Percentiles rank a stretch among this genome's conserved stretches.
Conservation (phyloP, 2,329 filamentous ascomycete species). For the Nothophoma quercina region DNA sequence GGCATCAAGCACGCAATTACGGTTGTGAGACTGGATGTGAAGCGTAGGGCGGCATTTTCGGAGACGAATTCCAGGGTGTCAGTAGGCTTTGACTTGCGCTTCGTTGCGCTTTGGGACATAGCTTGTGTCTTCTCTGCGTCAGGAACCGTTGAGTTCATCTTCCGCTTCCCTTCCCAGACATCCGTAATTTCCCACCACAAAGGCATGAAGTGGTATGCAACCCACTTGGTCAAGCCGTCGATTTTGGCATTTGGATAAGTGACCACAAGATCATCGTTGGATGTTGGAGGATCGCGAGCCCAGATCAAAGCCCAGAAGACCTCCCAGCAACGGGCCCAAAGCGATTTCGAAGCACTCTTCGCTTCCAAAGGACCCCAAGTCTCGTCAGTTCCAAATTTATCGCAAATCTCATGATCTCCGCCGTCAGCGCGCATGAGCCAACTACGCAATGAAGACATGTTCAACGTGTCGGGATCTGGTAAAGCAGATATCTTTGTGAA, state of each 20-base stretch:
- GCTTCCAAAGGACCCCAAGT: too few relatives aligned
- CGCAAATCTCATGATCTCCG: fast-evolving
- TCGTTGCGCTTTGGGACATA: neutral
- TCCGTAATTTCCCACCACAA: neutral
- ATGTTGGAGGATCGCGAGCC: neutral
- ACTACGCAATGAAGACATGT: neutral
- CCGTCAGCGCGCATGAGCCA: neutral
- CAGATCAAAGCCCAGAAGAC: neutral
- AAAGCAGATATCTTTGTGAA: neutral
- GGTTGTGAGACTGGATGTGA: neutral
- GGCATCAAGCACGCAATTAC: constrained; percentile 2
- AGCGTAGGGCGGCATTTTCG: neutral
- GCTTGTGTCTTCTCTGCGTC: too few relatives aligned
- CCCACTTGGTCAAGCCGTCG: constrained; percentile 4
- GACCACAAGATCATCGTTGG: neutral
- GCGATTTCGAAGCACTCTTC: too few relatives aligned
- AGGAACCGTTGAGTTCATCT: too few relatives aligned
- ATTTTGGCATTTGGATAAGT: neutral
- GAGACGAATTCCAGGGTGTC: neutral
- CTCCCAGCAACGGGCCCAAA: neutral
- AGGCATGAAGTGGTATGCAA: neutral
- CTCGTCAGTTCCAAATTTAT: neutral
- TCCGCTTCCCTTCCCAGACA: neutral
- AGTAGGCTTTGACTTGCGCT: neutral
- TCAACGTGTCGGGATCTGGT: constrained; percentile 1